Evolutionary conservation across 495 filamentous ascomycete species (phyloP).

Genomic region (Chaetomium tenue): DNA sequence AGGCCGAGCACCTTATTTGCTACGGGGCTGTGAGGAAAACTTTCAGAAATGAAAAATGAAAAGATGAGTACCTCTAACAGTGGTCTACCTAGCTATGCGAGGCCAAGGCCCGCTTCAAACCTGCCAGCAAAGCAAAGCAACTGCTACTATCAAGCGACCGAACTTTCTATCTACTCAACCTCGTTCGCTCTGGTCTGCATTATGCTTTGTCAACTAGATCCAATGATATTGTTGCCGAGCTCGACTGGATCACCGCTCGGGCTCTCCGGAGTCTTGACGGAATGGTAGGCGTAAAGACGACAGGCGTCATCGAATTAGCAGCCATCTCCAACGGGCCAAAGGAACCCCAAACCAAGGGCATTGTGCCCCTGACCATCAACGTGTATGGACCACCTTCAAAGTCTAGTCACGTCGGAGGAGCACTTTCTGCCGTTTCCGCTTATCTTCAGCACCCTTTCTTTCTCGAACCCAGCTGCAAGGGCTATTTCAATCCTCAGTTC

Average conservation of each 20-base stretch:
- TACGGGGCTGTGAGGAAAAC: neutral
- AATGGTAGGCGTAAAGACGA: neutral
- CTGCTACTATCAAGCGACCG: neutral
- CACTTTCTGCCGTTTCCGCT: neutral
- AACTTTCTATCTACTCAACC: neutral
- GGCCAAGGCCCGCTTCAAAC: neutral
- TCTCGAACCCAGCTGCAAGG: neutral
- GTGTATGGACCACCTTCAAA: neutral
- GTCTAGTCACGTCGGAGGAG: neutral
- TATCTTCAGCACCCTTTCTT: conserved; percentile 1
- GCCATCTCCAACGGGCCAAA: too few species aligned
- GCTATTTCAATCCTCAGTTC: neutral
- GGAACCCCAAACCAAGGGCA: neutral
- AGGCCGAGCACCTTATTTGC: neutral
- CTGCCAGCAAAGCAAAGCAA: neutral
- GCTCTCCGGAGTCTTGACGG: neutral
- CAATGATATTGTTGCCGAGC: neutral
- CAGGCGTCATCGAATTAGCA: neutral
- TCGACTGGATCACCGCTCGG: neutral
- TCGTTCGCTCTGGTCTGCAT: neutral
- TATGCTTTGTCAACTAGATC: neutral
- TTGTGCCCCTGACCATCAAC: neutral
- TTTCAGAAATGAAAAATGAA: neutral
- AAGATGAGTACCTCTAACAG: neutral
- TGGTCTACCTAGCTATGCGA: neutral